phyloP scores from a whole-genome alignment of 768 basidiomycete genomes.

The Hemileccinum rubropunctum region DNA sequence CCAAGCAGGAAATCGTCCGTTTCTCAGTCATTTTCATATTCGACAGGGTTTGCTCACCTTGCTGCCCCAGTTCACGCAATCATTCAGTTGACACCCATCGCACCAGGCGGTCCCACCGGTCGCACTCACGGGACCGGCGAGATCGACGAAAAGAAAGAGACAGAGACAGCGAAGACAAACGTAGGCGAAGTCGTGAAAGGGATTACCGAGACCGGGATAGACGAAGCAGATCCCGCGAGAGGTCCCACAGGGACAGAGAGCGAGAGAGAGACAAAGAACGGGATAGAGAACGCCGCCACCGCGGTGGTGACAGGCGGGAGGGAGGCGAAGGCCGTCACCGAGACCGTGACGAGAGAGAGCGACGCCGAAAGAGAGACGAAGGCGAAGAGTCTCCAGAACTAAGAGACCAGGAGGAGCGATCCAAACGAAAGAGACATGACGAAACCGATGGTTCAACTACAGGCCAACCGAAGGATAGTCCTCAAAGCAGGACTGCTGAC shows the following conservation, averaged over 20 bases:
- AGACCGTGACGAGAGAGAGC: conserved; percentile 47
- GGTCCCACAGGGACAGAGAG: conserved; percentile 40
- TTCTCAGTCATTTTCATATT: conserved; percentile 12
- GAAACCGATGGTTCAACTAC: conserved; percentile 46
- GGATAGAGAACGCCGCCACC: conserved; percentile 42
- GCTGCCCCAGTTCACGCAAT: conserved; percentile 55
- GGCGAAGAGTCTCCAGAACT: conserved; percentile 46
- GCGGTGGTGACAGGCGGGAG: conserved; percentile 46
- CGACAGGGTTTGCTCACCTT: conserved; percentile 2
- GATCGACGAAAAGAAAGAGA: conserved; percentile 48
- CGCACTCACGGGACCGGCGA: conserved; percentile 57
- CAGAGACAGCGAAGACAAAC: conserved; percentile 53
- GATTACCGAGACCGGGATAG: conserved; percentile 49
- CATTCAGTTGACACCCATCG: conserved; percentile 75
- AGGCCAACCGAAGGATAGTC: conserved; percentile 44
- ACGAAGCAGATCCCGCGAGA: conserved; percentile 49
- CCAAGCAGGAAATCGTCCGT: conserved; percentile 61
- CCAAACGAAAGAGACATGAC: conserved; percentile 64
- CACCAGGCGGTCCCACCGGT: conserved; percentile 70
- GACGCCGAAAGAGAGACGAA: conserved; percentile 71
- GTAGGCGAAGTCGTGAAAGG: conserved; percentile 61
- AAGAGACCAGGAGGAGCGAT: conserved; percentile 51
- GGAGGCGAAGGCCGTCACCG: conserved; percentile 55
- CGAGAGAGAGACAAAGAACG: conserved; percentile 28
- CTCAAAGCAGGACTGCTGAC: conserved; percentile 43